phyloP scores from a whole-genome alignment of 305 asterid genomes.

The Fraxinus xanthoxyloides region DNA sequence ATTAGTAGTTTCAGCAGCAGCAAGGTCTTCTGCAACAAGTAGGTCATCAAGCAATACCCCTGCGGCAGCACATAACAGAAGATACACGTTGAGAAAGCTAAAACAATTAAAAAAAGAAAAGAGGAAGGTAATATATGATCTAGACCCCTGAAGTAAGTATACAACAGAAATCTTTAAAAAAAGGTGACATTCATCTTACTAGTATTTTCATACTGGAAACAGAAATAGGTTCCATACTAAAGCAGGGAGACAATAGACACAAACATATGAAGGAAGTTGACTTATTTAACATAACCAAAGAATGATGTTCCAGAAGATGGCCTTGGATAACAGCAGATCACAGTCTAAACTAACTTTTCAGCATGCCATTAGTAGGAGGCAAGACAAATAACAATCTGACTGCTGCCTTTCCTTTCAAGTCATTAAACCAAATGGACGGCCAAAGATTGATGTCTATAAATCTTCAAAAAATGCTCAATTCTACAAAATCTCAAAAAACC shows the following conservation, averaged over 20 bases:
- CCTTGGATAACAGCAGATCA: slow-evolving; percentile 15
- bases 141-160: background rate
- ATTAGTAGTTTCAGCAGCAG: slow-evolving; percentile 92
- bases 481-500: background rate
- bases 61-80: slow-evolving; percentile 26
- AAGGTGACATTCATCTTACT: background rate
- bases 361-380: background rate
- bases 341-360: slow-evolving; percentile 4
- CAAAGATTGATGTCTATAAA: background rate
- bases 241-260: background rate
- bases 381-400: slow-evolving; percentile 4
- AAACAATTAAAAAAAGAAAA: background rate
- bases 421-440: background rate
- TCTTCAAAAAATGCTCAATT: background rate
- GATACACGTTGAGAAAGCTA: background rate
- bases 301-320: slow-evolving; percentile 5
- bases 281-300: background rate
- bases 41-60: slow-evolving; percentile 95
- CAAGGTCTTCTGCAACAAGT: slow-evolving; percentile 96
- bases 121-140: background rate
- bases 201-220: background rate
- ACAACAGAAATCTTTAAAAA: slow-evolving; percentile 12
- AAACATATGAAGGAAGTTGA: background rate
- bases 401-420: background rate
- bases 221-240: background rate